Evolutionary conservation across 768 basidiomycete species (phyloP).

Genomic region (Tylopilus sp.): DNA sequence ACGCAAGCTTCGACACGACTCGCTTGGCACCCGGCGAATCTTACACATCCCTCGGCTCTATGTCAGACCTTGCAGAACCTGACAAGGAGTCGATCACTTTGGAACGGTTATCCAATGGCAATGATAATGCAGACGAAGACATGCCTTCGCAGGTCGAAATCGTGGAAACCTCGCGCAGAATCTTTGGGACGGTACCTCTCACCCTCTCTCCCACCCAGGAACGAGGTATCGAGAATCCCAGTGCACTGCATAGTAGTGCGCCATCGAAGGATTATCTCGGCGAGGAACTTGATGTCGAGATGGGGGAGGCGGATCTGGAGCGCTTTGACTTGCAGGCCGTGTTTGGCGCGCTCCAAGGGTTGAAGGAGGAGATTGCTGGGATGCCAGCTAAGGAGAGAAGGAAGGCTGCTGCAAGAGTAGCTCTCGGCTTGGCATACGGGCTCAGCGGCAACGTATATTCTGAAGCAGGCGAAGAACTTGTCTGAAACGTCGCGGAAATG

Average conservation of each 20-base stretch:
- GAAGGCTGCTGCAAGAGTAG: conserved; percentile 67
- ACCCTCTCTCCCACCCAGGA: conserved; percentile 19
- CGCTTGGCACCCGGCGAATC: conserved; percentile 22
- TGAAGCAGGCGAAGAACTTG: conserved; percentile 1
- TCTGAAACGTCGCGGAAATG: neutral
- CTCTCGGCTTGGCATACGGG: conserved; percentile 71
- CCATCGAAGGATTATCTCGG: conserved; percentile 27
- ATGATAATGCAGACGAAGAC: conserved; percentile 20
- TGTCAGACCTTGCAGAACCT: conserved; percentile 54
- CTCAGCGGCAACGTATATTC: conserved; percentile 27
- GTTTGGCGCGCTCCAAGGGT: conserved; percentile 56
- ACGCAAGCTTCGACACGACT: conserved; percentile 12
- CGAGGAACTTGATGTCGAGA: conserved; percentile 25
- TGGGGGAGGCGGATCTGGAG: conserved; percentile 38
- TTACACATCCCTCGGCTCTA: conserved; percentile 55
- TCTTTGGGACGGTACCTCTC: conserved; percentile 40
- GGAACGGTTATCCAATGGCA: conserved; percentile 3
- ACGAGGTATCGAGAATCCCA: conserved; percentile 1
- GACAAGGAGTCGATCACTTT: conserved; percentile 32
- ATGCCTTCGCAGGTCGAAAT: conserved; percentile 52
- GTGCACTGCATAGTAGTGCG: conserved; percentile 1
- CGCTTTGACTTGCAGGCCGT: conserved; percentile 63
- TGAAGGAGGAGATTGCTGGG: conserved; percentile 71
- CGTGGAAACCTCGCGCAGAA: conserved; percentile 42
- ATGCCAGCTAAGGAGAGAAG: conserved; percentile 62